Percentiles rank a stretch among this genome's conserved stretches.
Conservation (phyloP, 176 grass and related monocot species). For the Cymbopogon citratus region DNA sequence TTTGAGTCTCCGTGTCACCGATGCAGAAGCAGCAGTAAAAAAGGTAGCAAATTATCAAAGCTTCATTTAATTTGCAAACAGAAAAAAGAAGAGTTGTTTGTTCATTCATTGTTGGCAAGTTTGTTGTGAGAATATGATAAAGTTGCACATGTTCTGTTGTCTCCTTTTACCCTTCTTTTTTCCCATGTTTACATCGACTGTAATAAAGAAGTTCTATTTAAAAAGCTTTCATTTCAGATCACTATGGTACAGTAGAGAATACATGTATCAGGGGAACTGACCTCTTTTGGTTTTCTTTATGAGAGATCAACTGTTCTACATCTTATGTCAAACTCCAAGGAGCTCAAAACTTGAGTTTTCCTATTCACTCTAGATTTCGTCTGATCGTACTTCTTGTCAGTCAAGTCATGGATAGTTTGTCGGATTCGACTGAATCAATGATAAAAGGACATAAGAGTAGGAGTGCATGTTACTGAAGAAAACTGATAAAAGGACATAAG, state of each 20-base stretch:
- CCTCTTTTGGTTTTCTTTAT: conserved; percentile 5
- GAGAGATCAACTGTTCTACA: background rate
- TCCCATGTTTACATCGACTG: background rate
- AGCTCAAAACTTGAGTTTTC: background rate
- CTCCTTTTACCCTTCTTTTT: conserved; percentile 10
- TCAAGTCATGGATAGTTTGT: background rate
- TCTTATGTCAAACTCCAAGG: background rate
- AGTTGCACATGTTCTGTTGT: conserved; percentile 6
- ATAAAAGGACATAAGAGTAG: background rate
- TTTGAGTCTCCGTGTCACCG: background rate
- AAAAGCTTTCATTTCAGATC: background rate
- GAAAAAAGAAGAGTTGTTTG: background rate
- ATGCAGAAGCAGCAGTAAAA: conserved; percentile 14
- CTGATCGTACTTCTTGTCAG: background rate
- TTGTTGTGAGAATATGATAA: conserved; percentile 19
- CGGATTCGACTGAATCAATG: background rate
- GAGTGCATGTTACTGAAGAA: background rate
- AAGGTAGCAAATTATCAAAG: background rate
- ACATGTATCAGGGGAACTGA: background rate
- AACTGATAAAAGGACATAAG: background rate
- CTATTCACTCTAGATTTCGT: background rate
- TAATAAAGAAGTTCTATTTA: background rate
- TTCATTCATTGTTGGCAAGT: conserved; percentile 4
- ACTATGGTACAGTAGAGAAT: background rate
- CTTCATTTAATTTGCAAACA: conserved; percentile 2